Base-by-base conservation (phyloP, 495 filamentous ascomycete genomes). In the Hypoxylon cercidicola region DNA sequence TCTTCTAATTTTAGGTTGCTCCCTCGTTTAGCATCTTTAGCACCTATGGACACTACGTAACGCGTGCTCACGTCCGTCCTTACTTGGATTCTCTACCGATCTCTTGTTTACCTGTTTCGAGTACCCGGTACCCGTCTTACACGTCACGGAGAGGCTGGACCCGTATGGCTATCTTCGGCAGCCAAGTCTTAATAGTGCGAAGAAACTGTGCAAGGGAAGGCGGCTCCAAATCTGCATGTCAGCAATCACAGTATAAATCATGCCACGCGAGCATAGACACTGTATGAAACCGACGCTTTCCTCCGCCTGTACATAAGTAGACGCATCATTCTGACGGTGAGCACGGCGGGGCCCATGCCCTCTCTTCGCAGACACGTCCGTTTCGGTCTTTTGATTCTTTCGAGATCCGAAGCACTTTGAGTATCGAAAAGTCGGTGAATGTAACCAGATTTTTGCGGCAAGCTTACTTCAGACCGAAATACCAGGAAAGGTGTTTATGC, bases 271-370 rank as follows among this genome's bases (percentile, higher is more conserved):
- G 60, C 48, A 34, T 49, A 63, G 46, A 60, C 49, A 68, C 65
- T 68, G 65, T 55, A 34, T 55, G 55, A 60, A 63, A 63, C 60
- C 60, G 50, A 59, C 37, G 11, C n/a, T 45, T 57, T 35, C 28
- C 23, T 35, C 46, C 54, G 15, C 30, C 52, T 60, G 52, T 46
- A 53, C 55, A 46, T 52, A 56, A 43, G 13, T 41, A 16, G 48
- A 30, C 51, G 60, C 59, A 68, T 68, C 65, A 68, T 68, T 68
- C 65, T 68, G 60, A 68, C 65, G 65, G 65, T 68, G 65, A 68
- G 60, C 21, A 43, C 30, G 25, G 48, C 53, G 55, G 65, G 50
- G 48, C 43, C 35, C 25, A 52, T 63, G 54, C 54, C 64, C 50
- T 45, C 60, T 63, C 49, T 50, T 60, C 54, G 37, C 51, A 54